Conservation (phyloP, 2,329 filamentous ascomycete species). For the Penicillium sp. region DNA sequence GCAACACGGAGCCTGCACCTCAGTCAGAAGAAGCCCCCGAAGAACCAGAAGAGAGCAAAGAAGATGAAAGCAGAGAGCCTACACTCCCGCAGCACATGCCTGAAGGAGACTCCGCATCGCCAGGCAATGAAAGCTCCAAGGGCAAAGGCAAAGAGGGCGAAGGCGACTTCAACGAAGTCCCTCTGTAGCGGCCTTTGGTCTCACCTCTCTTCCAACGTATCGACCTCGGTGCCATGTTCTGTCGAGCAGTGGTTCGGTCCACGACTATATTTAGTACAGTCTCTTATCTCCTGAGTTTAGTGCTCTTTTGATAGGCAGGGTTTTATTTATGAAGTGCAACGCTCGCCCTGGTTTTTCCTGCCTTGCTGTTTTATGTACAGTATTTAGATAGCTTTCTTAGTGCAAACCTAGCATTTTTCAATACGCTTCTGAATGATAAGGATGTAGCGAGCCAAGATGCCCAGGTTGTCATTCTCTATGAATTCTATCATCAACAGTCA, state of each 20-base stretch:
- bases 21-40: conserved; percentile 11
- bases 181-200: conserved; percentile 22
- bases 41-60: conserved; percentile 14
- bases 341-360: conserved; percentile 8
- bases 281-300: conserved; percentile 10
- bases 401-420: conserved; percentile 7
- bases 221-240: not conserved
- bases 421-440: not conserved
- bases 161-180: conserved; percentile 34
- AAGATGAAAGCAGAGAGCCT: conserved; percentile 25
- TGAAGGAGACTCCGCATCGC: conserved; percentile 18
- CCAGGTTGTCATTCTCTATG: conserved; percentile 12
- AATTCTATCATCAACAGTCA: conserved; percentile 23
- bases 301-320: conserved; percentile 6
- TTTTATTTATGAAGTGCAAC: conserved; percentile 14
- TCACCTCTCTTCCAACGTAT: conserved; percentile 2
- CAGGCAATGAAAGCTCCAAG: conserved; percentile 19
- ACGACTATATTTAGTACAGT: conserved; percentile 20
- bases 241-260: conserved; percentile 5
- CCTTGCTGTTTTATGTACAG: conserved; percentile 19
- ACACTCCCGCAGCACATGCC: conserved; percentile 23
- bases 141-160: conserved; percentile 31
- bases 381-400: conserved; percentile 14
- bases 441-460: not conserved
- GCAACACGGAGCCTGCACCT: conserved; percentile 8